Evolutionary conservation across 1,284 basidiomycete species (phyloP).

Genomic region (Puccinia coronata): DNA sequence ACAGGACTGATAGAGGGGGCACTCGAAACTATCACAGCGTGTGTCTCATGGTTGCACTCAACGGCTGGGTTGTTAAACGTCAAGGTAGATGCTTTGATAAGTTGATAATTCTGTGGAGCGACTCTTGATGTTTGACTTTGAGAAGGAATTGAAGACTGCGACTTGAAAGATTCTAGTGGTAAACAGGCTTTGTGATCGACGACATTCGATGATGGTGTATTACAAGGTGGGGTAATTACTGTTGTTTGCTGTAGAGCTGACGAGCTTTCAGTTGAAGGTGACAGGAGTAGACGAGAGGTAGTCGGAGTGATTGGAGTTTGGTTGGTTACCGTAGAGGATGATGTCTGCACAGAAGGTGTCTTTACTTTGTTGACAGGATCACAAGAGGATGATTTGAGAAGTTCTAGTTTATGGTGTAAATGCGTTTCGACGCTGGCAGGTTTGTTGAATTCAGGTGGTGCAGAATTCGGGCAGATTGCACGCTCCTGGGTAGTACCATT

Average conservation of each 20-base stretch:
- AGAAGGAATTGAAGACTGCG: not conserved
- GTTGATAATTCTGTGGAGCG: not conserved
- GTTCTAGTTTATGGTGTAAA: not conserved
- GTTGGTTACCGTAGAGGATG: not conserved
- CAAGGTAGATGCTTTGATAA: not conserved
- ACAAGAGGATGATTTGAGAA: not conserved
- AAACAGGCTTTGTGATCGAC: not conserved
- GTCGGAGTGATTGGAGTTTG: not conserved
- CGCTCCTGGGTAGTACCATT: not conserved
- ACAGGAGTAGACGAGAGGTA: not conserved
- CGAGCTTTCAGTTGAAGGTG: not conserved
- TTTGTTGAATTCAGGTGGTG: not conserved
- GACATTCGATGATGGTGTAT: not conserved
- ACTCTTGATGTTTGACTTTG: constrained; percentile 6
- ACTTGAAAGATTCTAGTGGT: not conserved
- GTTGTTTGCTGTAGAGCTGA: not conserved
- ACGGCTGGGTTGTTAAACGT: not conserved
- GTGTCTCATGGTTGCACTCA: not conserved
- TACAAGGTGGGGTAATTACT: not conserved
- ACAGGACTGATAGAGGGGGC: not conserved
- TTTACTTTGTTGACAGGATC: not conserved
- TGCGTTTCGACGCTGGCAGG: not conserved
- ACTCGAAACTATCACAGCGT: not conserved
- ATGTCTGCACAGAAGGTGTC: not conserved
- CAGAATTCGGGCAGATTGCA: not conserved